Evolutionary conservation across 2,329 filamentous ascomycete species (phyloP).

Genomic region (Colletotrichum sp.): DNA sequence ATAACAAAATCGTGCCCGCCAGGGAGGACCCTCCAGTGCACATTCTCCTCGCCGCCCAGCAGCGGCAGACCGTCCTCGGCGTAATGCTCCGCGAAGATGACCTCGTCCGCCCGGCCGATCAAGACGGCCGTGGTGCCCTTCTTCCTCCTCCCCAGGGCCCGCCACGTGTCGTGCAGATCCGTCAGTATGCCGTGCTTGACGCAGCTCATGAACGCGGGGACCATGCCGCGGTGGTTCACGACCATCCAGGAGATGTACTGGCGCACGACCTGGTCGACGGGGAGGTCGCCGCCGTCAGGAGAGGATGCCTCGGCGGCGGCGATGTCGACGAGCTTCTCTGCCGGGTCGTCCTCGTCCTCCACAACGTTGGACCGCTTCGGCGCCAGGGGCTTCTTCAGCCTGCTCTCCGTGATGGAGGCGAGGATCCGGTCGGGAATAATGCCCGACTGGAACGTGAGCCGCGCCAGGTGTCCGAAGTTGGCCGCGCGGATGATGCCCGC

Average conservation of each 20-base stretch:
- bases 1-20: slow-evolving; percentile 69
- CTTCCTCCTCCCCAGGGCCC: slow-evolving; percentile 44
- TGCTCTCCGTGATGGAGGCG: slow-evolving; percentile 49
- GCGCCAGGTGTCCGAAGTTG: slow-evolving; percentile 54
- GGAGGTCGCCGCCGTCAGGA: slow-evolving; percentile 26
- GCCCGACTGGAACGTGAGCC: slow-evolving; percentile 60
- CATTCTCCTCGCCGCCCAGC: slow-evolving; percentile 52
- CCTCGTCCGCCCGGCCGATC: slow-evolving; percentile 54
- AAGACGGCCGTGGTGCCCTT: slow-evolving; percentile 54
- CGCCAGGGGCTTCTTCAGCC: slow-evolving; percentile 58
- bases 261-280: slow-evolving; percentile 52
- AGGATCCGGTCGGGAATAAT: slow-evolving; percentile 59
- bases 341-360: slow-evolving; percentile 21
- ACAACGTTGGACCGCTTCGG: slow-evolving; percentile 30
- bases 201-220: slow-evolving; percentile 64
- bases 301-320: slow-evolving; percentile 47
- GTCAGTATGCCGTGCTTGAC: slow-evolving; percentile 60
- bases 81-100: slow-evolving; percentile 59
- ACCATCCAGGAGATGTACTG: slow-evolving; percentile 65
- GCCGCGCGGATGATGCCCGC: slow-evolving; percentile 71
- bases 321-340: slow-evolving; percentile 39
- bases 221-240: slow-evolving; percentile 59
- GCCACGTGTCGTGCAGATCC: slow-evolving; percentile 57
- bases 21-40: slow-evolving; percentile 56
- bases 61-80: slow-evolving; percentile 53